Base-by-base conservation (phyloP, 371 early-diverging fungal genomes). In the Synchytrium microbalum region DNA sequence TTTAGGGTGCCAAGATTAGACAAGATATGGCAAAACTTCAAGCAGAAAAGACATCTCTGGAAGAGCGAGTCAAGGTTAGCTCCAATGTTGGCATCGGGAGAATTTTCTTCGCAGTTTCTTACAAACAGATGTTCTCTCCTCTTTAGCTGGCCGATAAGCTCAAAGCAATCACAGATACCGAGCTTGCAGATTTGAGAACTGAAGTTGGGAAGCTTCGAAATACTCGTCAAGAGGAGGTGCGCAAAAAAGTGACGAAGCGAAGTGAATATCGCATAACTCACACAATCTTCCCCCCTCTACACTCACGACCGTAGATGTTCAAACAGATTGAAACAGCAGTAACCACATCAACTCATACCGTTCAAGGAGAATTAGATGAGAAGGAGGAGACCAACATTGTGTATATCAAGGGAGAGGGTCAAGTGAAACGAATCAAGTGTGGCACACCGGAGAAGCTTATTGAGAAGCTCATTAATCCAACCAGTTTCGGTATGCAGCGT, bases 381-480 rank as follows among this genome's bases (percentile, higher is more conserved):
- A 70, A 71, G 61, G 82, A 81, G 54, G 82, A 77, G 59, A 59
- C 67, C 0, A 63, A 54, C 23, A 70, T 81, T 46, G 58, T 79
- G 5, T 77, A 77, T 60, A 66, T 70, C 32, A 72, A 69, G 38
- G 74, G 66, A 30, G 79, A 78, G 46, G 73, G 75, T 30, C 67
- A 72, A 2, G 63, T 60, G 31, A 74, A 77, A 60, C 53, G 71
- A 19, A 59, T 79, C 31, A 78, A 81, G 54, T 77, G 70, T 0
- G 82, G 72, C 0, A 74, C 79, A 0, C 67, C 25, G 32, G 72
- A 74, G 19, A 77, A 77, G 64, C 69, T 83, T 3, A 69, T 80
- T n/a, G 79, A 79, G 57, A 64, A 79, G 57, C 68, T 83, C 46
- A 52, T 77, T n/a, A 80, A 78, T 67, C 79, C 80, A 1, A 60